These are phyloP conservation scores for Areca catechu DNA, from an alignment of 176 grass and related monocot species.

Conservation along the genomic window DNA sequence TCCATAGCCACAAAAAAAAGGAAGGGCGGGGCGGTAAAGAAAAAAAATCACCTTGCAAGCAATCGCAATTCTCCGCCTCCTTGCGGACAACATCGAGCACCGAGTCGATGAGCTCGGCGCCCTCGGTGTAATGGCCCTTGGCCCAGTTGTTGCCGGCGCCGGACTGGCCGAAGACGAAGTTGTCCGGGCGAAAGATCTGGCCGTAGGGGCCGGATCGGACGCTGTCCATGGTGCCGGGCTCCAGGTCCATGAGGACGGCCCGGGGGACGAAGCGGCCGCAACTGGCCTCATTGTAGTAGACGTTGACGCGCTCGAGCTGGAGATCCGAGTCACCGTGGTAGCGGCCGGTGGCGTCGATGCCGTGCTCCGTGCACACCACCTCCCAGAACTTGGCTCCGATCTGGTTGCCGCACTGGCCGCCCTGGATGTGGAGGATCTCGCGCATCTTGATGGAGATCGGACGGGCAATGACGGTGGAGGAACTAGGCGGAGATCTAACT, in stretches of 20 bases:
- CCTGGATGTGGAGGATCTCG: conserved; percentile 9
- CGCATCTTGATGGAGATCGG: background rate
- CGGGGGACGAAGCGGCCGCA: conserved; percentile 69
- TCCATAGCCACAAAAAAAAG: no score
- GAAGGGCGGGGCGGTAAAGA: no score
- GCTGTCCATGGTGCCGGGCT: conserved; percentile 87
- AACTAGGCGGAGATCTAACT: no score
- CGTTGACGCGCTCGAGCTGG: conserved; percentile 73
- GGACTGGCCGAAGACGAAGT: conserved; percentile 81
- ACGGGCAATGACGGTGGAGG: no score
- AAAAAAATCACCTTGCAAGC: conserved; percentile 45
- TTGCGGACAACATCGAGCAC: conserved; percentile 77
- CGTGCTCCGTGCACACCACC: conserved; percentile 20
- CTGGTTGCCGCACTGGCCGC: conserved; percentile 21
- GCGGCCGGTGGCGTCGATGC: conserved; percentile 11
- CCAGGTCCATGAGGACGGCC: conserved; percentile 92
- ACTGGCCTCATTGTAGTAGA: conserved; percentile 97
- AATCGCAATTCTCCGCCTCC: conserved; percentile 76
- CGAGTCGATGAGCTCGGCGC: conserved; percentile 70
- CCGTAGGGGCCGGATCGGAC: conserved; percentile 58
- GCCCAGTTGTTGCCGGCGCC: conserved; percentile 87
- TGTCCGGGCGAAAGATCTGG: conserved; percentile 65
- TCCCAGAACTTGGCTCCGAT: conserved; percentile 24
- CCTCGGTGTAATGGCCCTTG: conserved; percentile 76
- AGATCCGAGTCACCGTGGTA: conserved; percentile 14